Evolutionary conservation across 2,329 filamentous ascomycete species (phyloP).

Genomic region (Thelonectria blattea): DNA sequence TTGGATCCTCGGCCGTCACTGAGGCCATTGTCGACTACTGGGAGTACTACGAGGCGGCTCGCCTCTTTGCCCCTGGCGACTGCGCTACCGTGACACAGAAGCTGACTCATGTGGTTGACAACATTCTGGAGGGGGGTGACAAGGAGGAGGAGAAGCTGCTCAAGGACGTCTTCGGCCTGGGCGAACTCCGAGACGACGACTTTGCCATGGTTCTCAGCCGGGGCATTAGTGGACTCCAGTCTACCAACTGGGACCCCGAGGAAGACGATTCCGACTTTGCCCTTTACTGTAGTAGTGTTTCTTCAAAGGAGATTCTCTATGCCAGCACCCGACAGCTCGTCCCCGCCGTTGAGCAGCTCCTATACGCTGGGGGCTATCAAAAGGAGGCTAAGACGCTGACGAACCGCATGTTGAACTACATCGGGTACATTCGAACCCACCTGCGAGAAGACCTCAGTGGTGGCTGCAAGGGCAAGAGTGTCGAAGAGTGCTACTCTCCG

Average conservation of each 20-base stretch:
- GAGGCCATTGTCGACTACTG: conserved; percentile 81
- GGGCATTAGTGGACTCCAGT: conserved; percentile 54
- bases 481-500: conserved; percentile 42
- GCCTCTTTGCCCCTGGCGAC: conserved; percentile 56
- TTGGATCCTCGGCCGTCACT: conserved; percentile 81
- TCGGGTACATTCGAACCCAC: conserved; percentile 49
- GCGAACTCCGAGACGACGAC: conserved; percentile 52
- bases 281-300: conserved; percentile 55
- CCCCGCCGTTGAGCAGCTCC: conserved; percentile 46
- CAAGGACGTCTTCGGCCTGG: conserved; percentile 54
- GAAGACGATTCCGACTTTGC: conserved; percentile 50
- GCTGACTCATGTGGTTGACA: conserved; percentile 57
- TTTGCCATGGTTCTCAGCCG: conserved; percentile 52
- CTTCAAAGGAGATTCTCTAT: conserved; percentile 50
- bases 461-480: conserved; percentile 33
- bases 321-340: conserved; percentile 46
- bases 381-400: conserved; percentile 46
- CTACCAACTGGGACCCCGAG: conserved; percentile 60
- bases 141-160: conserved; percentile 54
- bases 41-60: conserved; percentile 60
- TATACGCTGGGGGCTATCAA: conserved; percentile 50
- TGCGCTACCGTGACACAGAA: conserved; percentile 71
- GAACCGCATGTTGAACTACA: conserved; percentile 57
- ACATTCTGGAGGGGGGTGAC: conserved; percentile 52
- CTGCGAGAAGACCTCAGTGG: conserved; percentile 38